These are phyloP conservation scores for Saccharomycopsis sp. DNA, from an alignment of 805 yeast genomes.

Conservation along the genomic window DNA sequence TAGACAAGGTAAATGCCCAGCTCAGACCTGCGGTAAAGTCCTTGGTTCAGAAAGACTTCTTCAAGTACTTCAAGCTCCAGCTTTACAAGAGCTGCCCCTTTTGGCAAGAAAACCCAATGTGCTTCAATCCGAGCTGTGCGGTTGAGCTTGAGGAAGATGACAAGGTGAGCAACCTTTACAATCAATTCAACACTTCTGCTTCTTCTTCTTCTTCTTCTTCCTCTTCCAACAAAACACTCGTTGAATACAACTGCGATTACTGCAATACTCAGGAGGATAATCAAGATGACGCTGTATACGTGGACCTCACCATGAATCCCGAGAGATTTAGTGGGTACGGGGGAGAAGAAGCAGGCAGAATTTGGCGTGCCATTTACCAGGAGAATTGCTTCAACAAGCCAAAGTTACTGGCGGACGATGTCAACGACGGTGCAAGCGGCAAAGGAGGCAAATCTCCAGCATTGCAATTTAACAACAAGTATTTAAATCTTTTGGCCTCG, in stretches of 20 bases:
- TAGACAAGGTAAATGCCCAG: slow-evolving; percentile 21
- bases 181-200: no score
- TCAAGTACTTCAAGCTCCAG: slow-evolving; percentile 80
- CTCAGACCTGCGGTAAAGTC: slow-evolving; percentile 49
- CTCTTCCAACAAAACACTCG: slow-evolving; percentile 23
- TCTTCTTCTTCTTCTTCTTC: slow-evolving; percentile 27
- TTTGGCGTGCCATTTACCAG: slow-evolving; percentile 87
- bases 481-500: slow-evolving; percentile 18
- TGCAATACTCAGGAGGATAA: slow-evolving; percentile 55
- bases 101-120: slow-evolving; percentile 67
- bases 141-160: slow-evolving; percentile 76
- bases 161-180: neutral
- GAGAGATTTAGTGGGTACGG: slow-evolving; percentile 96
- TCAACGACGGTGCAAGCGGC: slow-evolving; percentile 22
- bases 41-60: slow-evolving; percentile 67
- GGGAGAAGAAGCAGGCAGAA: slow-evolving; percentile 83
- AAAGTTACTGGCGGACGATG: slow-evolving; percentile 17
- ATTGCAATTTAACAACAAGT: slow-evolving; percentile 19
- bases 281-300: slow-evolving; percentile 67
- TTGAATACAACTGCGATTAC: slow-evolving; percentile 45
- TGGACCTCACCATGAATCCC: slow-evolving; percentile 80
- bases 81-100: slow-evolving; percentile 78
- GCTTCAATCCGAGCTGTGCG: slow-evolving; percentile 83
- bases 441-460: slow-evolving; percentile 7
- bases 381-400: slow-evolving; percentile 74